Conservation (phyloP, 2,329 filamentous ascomycete species). For the Sphaerulina musiva region DNA sequence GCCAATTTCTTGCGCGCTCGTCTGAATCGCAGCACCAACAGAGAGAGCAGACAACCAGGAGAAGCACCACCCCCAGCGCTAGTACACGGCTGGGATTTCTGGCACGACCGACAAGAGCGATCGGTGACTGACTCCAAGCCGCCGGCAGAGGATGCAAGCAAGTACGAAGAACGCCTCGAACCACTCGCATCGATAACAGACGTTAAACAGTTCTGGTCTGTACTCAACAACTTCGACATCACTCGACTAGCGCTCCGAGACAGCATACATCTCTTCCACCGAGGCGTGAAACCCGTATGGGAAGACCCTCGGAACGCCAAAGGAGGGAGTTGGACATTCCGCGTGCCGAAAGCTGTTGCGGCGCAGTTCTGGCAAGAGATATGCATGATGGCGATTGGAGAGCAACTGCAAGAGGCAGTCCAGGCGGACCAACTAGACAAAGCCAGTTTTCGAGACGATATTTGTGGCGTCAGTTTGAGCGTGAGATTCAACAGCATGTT, state of each 20-base stretch:
- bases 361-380: conserved; percentile 76
- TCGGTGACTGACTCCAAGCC: conserved; percentile 10
- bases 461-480: conserved; percentile 81
- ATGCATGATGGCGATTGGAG: conserved; percentile 74
- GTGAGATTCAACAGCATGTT: conserved; percentile 85
- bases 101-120: conserved; percentile 44
- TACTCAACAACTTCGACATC: conserved; percentile 67
- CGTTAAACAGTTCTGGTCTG: conserved; percentile 46
- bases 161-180: conserved; percentile 43
- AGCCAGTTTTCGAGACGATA: conserved; percentile 62
- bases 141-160: conserved; percentile 24
- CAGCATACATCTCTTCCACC: conserved; percentile 70
- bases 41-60: conserved; percentile 16
- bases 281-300: conserved; percentile 74
- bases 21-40: conserved; percentile 21
- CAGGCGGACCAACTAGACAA: conserved; percentile 42
- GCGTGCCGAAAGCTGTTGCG: conserved; percentile 67
- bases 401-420: conserved; percentile 67
- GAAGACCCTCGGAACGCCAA: conserved; percentile 80
- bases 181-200: conserved; percentile 43
- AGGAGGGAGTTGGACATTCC: conserved; percentile 88
- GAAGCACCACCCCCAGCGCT: conserved; percentile 46
- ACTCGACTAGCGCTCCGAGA: conserved; percentile 62
- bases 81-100: conserved; percentile 48
- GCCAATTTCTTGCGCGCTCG: conserved; percentile 38